Percentiles rank a stretch among this genome's conserved stretches.
phyloP scores from a whole-genome alignment of 441 rosid genomes.

The Capsella rubella region DNA sequence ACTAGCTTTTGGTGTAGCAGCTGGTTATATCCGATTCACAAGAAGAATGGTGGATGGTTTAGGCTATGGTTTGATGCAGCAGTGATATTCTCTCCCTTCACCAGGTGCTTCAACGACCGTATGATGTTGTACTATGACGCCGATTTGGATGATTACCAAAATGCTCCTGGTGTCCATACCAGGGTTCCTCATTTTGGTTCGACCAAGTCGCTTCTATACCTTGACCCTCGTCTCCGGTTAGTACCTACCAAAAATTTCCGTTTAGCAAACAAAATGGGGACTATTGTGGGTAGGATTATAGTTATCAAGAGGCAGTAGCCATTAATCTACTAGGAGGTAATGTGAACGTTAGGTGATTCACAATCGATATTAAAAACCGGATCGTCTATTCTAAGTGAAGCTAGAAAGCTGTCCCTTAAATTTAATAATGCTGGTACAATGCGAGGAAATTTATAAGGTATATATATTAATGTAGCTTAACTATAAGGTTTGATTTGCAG shows the following conservation, averaged over 20 bases:
- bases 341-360: background rate
- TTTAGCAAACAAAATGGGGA: background rate
- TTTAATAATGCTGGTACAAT: background rate
- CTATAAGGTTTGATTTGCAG: slow-evolving; percentile 47
- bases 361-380: background rate
- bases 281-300: background rate
- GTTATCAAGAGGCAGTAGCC: background rate
- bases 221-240: slow-evolving; percentile 78
- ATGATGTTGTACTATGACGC: slow-evolving; percentile 74
- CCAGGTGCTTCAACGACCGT: slow-evolving; percentile 75
- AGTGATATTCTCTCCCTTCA: slow-evolving; percentile 73
- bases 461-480: slow-evolving; percentile 7
- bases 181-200: slow-evolving; percentile 75
- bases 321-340: background rate
- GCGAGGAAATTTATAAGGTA: background rate
- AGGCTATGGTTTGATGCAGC: slow-evolving; percentile 83
- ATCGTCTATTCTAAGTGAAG: no score
- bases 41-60: slow-evolving; percentile 79
- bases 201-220: slow-evolving; percentile 69
- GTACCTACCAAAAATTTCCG: slow-evolving; percentile 15
- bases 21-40: slow-evolving; percentile 55
- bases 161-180: slow-evolving; percentile 81
- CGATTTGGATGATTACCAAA: slow-evolving; percentile 68
- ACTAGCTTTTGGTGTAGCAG: slow-evolving; percentile 59
- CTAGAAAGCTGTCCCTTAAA: slow-evolving; percentile 4